Percentiles rank a stretch among this genome's conserved stretches.
Conservation (phyloP, 2,329 filamentous ascomycete species). For the Colletotrichum plurivorum region DNA sequence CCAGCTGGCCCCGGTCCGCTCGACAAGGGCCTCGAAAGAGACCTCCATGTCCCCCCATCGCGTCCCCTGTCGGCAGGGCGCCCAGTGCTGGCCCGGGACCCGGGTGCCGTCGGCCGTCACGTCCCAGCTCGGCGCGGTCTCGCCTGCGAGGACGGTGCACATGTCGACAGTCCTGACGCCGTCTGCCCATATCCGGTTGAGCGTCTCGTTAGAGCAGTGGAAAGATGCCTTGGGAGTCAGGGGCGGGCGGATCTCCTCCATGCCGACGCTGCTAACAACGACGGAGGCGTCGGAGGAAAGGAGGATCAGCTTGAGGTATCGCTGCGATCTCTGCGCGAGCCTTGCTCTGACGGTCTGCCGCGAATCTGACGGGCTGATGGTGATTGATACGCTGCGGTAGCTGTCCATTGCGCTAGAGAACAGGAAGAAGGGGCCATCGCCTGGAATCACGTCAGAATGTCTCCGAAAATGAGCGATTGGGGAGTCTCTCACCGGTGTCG, state of each 20-base stretch:
- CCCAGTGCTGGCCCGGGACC: slow-evolving; percentile 30
- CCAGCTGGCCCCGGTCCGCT: slow-evolving; percentile 28
- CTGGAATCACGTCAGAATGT: background rate
- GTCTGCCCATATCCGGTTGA: slow-evolving; percentile 29
- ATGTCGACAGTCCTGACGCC: slow-evolving; percentile 31
- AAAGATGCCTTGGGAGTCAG: slow-evolving; percentile 7
- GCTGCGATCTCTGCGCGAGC: slow-evolving; percentile 19
- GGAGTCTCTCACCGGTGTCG: slow-evolving; percentile 15
- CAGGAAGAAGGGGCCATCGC: slow-evolving; percentile 31
- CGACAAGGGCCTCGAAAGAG: slow-evolving; percentile 17
- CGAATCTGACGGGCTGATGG: background rate
- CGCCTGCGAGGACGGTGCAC: slow-evolving; percentile 28
- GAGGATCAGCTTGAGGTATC: slow-evolving; percentile 19
- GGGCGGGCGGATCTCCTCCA: background rate
- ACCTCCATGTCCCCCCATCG: slow-evolving; percentile 25
- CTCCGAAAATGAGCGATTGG: background rate
- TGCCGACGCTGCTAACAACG: slow-evolving; percentile 2
- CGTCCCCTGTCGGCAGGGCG: slow-evolving; percentile 32
- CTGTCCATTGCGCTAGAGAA: slow-evolving; percentile 39
- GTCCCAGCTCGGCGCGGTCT: slow-evolving; percentile 28
- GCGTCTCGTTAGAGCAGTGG: slow-evolving; percentile 15
- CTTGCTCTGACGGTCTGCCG: slow-evolving; percentile 11
- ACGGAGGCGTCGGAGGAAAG: slow-evolving; percentile 3
- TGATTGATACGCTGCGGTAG: slow-evolving; percentile 21
- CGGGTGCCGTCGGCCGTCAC: slow-evolving; percentile 20